Evolutionary conservation across 2,329 filamentous ascomycete species (phyloP), one percentile per base, ranked within the genome.

Genomic region (Helminthosporium solani): DNA sequence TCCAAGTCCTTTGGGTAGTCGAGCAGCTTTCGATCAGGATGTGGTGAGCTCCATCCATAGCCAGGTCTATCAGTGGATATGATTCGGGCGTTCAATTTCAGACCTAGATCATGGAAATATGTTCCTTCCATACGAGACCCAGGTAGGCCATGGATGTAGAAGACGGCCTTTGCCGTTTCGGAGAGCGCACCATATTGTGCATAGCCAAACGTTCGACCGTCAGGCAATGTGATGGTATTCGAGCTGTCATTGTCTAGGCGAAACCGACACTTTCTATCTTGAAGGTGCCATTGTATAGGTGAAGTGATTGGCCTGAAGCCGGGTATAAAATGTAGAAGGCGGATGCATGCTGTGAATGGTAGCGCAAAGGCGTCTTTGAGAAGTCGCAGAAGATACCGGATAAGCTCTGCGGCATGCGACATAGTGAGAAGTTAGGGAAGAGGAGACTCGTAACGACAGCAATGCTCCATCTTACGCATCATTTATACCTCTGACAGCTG

Each of bases 201-300:
- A 41, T 70, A 71, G 4, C 68, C 65, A 2, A 73, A 54, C 42
- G 60, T 67, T 12, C 70, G 66, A 7, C 67, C 68, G 40, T 70
- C 64, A 0, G 66, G 51, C 2, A 72, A 66, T 1, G 45, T 58
- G 9, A 69, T 34, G 12, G 56, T 70, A 16, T 53, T 42, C 1
- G 68, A 68, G 36, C 46, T 59, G 19, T 57, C 52, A 25, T 58
- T 50, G 45, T 65, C 60, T 2, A 62, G 50, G 20, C 36, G 58
- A 35, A 47, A 63, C 18, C 44, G 44, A 20, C 51, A 54, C 31
- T 45, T 25, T 11, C 28, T 31, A n/a, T 31, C 12, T 31, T 31
- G 28, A n/a, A 31, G 28, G 14, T 31, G 28, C 9, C 14, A 12
- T 12, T 12, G 28, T 4, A 31, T 31, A 5, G 28, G 28, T 31